Evolutionary conservation across 345 rosid genomes (phyloP).

Genomic region (Iberis pinnata): DNA sequence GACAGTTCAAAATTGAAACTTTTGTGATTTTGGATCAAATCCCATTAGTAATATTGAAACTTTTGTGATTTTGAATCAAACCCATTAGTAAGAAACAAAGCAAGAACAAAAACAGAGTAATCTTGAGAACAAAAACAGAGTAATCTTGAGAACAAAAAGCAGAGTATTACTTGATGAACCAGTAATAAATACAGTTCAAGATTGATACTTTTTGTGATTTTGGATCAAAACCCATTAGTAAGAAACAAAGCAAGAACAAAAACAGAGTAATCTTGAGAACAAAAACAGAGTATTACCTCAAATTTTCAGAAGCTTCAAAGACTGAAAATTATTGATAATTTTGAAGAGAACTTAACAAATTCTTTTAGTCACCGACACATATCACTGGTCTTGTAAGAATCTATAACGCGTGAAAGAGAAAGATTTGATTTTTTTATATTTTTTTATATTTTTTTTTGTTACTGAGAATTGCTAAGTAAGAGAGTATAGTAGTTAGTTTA

Average conservation of each 20-base stretch:
- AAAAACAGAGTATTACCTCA: slow-evolving; percentile 25
- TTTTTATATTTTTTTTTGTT: background rate
- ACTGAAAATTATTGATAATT: background rate
- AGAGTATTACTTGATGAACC: slow-evolving; percentile 30
- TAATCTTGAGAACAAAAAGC: slow-evolving; percentile 6
- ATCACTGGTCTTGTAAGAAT: slow-evolving; percentile 26
- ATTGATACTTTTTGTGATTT: too few relatives aligned
- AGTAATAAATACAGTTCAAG: background rate
- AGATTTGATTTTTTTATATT: background rate
- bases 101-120: background rate
- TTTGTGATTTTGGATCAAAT: background rate
- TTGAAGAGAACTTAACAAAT: too few relatives aligned
- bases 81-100: slow-evolving; percentile 8
- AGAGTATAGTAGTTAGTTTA: slow-evolving; percentile 8
- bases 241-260: background rate
- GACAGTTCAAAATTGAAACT: background rate
- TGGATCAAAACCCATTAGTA: slow-evolving; percentile 6
- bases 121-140: slow-evolving; percentile 17
- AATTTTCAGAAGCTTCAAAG: background rate
- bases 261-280: background rate
- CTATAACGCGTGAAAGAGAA: slow-evolving; percentile 29
- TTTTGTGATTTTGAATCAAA: background rate
- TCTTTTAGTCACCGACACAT: slow-evolving; percentile 30
- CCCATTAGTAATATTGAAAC: background rate
- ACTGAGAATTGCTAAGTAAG: slow-evolving; percentile 16